Evolutionary conservation across 306 rosid genomes (phyloP), one percentile per base, ranked within the genome.

Genomic region (Luffa acutangula): DNA sequence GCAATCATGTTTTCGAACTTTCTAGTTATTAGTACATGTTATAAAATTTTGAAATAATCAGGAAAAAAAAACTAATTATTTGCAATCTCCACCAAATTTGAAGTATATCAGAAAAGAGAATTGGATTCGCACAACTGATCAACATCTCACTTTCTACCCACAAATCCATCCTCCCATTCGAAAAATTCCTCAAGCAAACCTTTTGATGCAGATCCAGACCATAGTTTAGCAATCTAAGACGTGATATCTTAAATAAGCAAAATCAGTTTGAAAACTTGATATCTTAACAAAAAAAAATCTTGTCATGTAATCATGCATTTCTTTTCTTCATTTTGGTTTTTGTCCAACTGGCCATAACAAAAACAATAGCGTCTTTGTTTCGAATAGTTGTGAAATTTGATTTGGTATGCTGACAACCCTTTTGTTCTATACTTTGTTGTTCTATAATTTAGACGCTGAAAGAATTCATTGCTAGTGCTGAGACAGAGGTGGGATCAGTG

Each of bases 401-500:
- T 73, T 34, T 73, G 42, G 25, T 33, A 33, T 62, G 45, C 78
- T 74, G 62, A 74, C 45, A 58, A 42, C 36, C 72, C 13, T 60
- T 48, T 72, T 33, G 11, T 66, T 66, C 13, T 75, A 49, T 53
- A 52, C 72, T 69, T 65, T 62, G 45, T 81, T 76, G 78, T 75
- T 33, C 21, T 51, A 51, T 33, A 53, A 75, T n/a, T 52, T 84
- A 96, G 99, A 90, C 90, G 54, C 80, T 96, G 91, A 89, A 86
- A 86, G 98, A 74, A 82, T 96, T 96, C 84, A 77, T 93, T 83
- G 69, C 56, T 36, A 87, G 66, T 78, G 87, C 98, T 20, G 98
- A 96, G 88, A 87, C 90, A 65, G 96, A 93, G 89, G 98, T 87
- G 86, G 86, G 85, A 79, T 81, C 91, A 77, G 89, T 96, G 78